Evolutionary conservation across 2,329 filamentous ascomycete genomes (phyloP).

Genomic region (Anisogramma anomala): DNA sequence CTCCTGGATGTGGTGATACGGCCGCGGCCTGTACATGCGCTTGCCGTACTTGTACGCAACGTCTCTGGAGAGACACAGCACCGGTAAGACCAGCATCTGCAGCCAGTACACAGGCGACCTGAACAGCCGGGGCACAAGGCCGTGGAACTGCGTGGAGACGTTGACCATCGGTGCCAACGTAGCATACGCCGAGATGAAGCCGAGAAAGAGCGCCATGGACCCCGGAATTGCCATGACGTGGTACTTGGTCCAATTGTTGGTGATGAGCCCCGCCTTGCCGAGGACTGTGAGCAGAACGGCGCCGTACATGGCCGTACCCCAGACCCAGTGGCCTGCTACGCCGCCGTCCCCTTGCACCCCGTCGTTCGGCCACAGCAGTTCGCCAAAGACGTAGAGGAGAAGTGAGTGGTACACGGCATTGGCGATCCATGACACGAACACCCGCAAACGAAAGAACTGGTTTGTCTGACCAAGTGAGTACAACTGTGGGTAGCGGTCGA

Average conservation of each 20-base stretch:
- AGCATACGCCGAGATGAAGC: constrained; percentile 79
- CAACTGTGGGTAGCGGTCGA: constrained; percentile 92
- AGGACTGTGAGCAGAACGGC: constrained; percentile 87
- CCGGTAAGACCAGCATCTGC: constrained; percentile 69
- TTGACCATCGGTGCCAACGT: constrained; percentile 71
- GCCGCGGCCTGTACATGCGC: constrained; percentile 91
- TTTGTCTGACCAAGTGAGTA: constrained; percentile 91
- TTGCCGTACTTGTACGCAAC: constrained; percentile 96
- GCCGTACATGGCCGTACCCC: constrained; percentile 91
- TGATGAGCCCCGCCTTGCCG: constrained; percentile 86
- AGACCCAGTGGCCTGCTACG: constrained; percentile 89
- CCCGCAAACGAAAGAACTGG: constrained; percentile 83
- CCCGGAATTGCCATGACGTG: constrained; percentile 91
- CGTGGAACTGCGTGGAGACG: constrained; percentile 74
- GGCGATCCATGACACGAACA: constrained; percentile 83
- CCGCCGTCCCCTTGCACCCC: constrained; percentile 68
- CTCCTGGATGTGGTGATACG: constrained; percentile 97
- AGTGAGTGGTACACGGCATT: constrained; percentile 96
- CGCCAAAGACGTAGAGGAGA: constrained; percentile 75
- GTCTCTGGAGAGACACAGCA: constrained; percentile 74
- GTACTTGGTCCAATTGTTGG: constrained; percentile 98
- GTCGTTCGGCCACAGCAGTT: constrained; percentile 74
- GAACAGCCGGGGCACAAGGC: constrained; percentile 72
- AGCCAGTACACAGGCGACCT: constrained; percentile 80
- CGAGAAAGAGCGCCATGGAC: constrained; percentile 82